Evolutionary conservation across 257 asterid genomes (phyloP), one percentile per base, ranked within the genome.

Genomic region (Solanum clarkiae): DNA sequence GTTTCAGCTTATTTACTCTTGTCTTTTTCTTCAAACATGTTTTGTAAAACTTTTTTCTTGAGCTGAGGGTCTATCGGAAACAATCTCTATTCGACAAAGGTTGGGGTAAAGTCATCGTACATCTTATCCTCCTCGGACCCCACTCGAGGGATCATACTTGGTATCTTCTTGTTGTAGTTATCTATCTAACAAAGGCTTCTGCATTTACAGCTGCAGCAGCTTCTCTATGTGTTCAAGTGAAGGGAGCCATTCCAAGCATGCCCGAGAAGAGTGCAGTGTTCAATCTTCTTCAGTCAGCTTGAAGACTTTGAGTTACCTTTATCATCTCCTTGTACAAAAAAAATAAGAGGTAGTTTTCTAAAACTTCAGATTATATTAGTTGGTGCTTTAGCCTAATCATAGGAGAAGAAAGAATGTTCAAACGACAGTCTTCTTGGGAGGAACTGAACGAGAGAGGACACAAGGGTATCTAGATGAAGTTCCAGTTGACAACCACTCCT

Each of bases 221-320:
- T 83, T 94, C 98, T 15, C 94, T 96, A 20, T 96, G 99, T 89
- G 93, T 96, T 87, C 98, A 95, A 91, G 98, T 96, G 85, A 95
- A 96, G 91, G 99, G 98, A 49, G 98, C 98, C 86, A 96, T 96
- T 88, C 98, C 98, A 29, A 96, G 98, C 93, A 95, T 95, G 98
- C 99, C 99, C 2, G 94, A 92, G 40, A 88, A 98, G 80, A 87
- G 81, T 71, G 91, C 96, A 49, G 98, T 96, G 72, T 60, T 93
- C 83, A 88, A 89, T 86, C 97, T 96, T 86, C 95, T 95, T 57
- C 91, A 93, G 86, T 86, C 92, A 60, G 81, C 72, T 86, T 93
- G 94, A 94, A 84, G 91, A 86, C 51, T 68, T 54, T 20, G 26
- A 32, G 45, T 69, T 84, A 20, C 10, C 75, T 29, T 75, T 44